Base-by-base conservation (phyloP, 306 rosid genomes). In the Datisca glomerata region DNA sequence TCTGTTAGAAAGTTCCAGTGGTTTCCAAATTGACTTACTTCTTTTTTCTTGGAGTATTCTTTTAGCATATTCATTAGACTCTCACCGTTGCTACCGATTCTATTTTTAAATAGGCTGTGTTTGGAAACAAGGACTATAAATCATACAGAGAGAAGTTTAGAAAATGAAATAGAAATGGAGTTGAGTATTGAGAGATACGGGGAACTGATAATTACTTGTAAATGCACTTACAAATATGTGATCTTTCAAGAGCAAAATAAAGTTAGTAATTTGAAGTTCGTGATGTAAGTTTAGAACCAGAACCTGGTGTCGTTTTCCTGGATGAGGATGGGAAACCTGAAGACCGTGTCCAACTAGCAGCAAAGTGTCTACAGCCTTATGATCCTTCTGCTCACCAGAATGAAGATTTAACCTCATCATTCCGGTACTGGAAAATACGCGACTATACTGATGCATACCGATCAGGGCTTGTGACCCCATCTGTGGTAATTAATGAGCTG, bases 381-480 rank as follows among this genome's bases (percentile, higher is more conserved):
- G 85, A 79, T 58, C 79, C 75, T 59, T 50, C 78, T 57, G 49
- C 60, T 29, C 53, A 8, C 23, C 51, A 69, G 76, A 53, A 40
- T 22, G 70, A 60, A 35, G 69, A 56, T 41, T 41, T 49, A n/a
- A 37, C 57, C 35, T 20, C 51, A 8, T 49, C 80, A 38, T 87
- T 83, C 56, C 69, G 65, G 41, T 87, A 87, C 60, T 79, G 97
- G 97, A 83, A 83, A 69, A 87, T 87, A 39, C 83, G 94, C 27
- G 97, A 87, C n/a, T n/a, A n/a, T n/a, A n/a, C n/a, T n/a, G n/a
- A n/a, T n/a, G n/a, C n/a, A n/a, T n/a, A n/a, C n/a, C 80, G 78
- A 44, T 69, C 74, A 13, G 50, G 72, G 69, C 65, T 67, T 55
- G 72, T 73, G 44, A 79, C 94, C 19, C 97, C 97, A 3, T 76